Conservation (phyloP, 2,329 filamentous ascomycete species). For the Diaporthe citri region DNA sequence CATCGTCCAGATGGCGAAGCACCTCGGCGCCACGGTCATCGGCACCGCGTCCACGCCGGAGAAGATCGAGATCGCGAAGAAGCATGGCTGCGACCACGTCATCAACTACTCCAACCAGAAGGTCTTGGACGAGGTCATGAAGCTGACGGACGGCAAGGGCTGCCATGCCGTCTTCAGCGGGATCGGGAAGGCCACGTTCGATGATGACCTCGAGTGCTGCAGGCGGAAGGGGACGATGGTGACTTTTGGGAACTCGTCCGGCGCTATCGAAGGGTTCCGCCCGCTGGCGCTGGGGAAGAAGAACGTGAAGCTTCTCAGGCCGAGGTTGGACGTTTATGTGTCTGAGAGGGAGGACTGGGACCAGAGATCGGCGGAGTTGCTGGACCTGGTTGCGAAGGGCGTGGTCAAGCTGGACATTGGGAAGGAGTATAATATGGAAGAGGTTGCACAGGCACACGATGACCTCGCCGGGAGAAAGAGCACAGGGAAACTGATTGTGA, state of each 20-base stretch:
- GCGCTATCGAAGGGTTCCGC: constrained; percentile 70
- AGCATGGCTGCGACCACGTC: constrained; percentile 78
- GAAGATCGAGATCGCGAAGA: constrained; percentile 78
- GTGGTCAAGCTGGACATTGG: constrained; percentile 40
- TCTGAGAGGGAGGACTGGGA: constrained; percentile 70
- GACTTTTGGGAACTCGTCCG: constrained; percentile 74
- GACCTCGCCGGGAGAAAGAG: constrained; percentile 38
- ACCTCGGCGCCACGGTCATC: constrained; percentile 82
- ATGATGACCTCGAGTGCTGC: constrained; percentile 57
- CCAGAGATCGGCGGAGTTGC: constrained; percentile 39
- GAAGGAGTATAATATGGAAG: constrained; percentile 40
- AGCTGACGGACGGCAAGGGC: constrained; percentile 79
- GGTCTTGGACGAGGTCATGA: constrained; percentile 69
- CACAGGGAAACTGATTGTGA: constrained; percentile 41
- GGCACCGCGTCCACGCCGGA: constrained; percentile 81
- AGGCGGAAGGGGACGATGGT: constrained; percentile 71
- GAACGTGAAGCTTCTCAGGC: constrained; percentile 74
- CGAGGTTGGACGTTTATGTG: constrained; percentile 74
- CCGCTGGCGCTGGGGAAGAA: constrained; percentile 66
- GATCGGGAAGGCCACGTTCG: constrained; percentile 79
- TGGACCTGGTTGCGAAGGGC: constrained; percentile 41
- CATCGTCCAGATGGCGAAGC: constrained; percentile 80
- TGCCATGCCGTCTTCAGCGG: constrained; percentile 86
- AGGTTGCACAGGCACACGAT: constrained; percentile 39
- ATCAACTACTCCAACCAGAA: constrained; percentile 77